Conservation (phyloP, 2,329 filamentous ascomycete species). For the Claviceps arundinis region DNA sequence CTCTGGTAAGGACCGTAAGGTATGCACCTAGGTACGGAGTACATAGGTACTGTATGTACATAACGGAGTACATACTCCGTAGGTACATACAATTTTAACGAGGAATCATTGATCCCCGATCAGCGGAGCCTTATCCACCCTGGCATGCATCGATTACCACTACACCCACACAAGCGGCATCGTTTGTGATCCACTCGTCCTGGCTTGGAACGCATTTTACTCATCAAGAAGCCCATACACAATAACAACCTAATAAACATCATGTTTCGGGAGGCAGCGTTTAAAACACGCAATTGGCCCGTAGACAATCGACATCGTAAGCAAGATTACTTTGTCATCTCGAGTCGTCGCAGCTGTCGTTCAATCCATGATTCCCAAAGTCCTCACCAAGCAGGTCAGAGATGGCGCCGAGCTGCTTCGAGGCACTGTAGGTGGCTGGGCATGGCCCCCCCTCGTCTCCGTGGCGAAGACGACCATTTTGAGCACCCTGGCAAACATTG, state of each 20-base stretch:
- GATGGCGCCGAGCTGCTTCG: conserved; percentile 24
- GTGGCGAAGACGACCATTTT: conserved; percentile 33
- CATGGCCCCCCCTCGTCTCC: conserved; percentile 33
- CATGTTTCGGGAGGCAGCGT: neutral
- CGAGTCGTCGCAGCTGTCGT: neutral
- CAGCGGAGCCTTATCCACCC: conserved; percentile 1
- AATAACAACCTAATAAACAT: too few species aligned
- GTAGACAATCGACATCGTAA: neutral
- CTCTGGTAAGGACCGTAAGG: too few species aligned
- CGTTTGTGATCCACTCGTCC: neutral
- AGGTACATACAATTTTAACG: too few species aligned
- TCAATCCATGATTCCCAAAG: neutral
- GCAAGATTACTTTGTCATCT: neutral
- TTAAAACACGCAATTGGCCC: neutral
- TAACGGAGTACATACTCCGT: too few species aligned
- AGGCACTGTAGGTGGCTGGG: conserved; percentile 28
- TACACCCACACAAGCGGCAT: neutral
- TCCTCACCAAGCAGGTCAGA: conserved; percentile 3
- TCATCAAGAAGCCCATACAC: neutral
- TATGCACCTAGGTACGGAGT: too few species aligned
- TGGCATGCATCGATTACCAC: neutral
- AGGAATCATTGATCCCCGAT: neutral
- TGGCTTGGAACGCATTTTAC: neutral
- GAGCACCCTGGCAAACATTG: conserved; percentile 31
- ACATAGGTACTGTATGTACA: too few species aligned